phyloP scores from a whole-genome alignment of 352 stramenopile genomes.

The Pythium insidiosum region DNA sequence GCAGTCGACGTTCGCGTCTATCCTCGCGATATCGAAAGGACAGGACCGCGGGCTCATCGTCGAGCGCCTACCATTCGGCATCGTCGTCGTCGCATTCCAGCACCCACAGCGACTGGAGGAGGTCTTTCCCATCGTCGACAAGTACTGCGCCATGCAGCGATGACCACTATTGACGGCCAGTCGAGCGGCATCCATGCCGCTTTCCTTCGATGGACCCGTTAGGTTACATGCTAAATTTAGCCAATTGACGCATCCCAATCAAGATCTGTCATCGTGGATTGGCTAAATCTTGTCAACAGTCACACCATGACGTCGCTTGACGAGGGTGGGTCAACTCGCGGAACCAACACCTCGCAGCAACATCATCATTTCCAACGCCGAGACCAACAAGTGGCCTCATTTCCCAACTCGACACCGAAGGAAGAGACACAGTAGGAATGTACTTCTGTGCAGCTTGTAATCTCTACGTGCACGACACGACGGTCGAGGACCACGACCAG shows the following conservation, averaged over 20 bases:
- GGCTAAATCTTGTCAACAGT: too few species aligned
- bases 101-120: slow-evolving; percentile 23
- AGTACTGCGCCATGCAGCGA: slow-evolving; percentile 21
- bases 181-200: too few species aligned
- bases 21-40: slow-evolving; percentile 28
- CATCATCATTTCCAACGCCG: too few species aligned
- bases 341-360: too few species aligned
- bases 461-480: slow-evolving; percentile 49
- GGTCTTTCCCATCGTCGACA: slow-evolving; percentile 24
- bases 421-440: slow-evolving; percentile 21
- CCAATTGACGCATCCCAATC: too few species aligned
- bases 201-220: too few species aligned
- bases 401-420: too few species aligned
- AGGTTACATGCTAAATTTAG: too few species aligned
- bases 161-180: too few species aligned
- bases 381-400: not conserved
- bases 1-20: slow-evolving; percentile 29
- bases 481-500: slow-evolving; percentile 39
- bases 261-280: too few species aligned
- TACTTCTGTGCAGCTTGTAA: slow-evolving; percentile 61
- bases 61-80: slow-evolving; percentile 42
- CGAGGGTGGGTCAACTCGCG: too few species aligned
- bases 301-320: too few species aligned
- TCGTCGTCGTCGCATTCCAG: slow-evolving; percentile 36
- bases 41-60: slow-evolving; percentile 26